Conservation (phyloP, 768 basidiomycete species). For the Russula lepida region DNA sequence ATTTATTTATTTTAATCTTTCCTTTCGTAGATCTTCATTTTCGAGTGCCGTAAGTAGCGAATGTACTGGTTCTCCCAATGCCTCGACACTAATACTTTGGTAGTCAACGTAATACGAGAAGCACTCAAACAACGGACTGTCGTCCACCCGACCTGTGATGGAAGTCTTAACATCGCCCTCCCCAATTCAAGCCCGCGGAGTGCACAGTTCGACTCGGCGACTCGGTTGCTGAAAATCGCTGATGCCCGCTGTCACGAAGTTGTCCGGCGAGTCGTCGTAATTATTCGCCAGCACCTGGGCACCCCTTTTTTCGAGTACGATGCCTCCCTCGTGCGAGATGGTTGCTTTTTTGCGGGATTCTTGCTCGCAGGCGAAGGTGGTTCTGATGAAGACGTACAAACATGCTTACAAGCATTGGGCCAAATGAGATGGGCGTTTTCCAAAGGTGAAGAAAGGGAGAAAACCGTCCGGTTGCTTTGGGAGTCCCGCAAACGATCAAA, state of each 20-base stretch:
- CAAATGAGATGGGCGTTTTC: constrained; percentile 80
- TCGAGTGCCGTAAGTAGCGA: constrained; percentile 69
- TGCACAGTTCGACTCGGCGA: constrained; percentile 26
- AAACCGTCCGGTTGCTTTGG: constrained; percentile 46
- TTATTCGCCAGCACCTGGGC: constrained; percentile 42
- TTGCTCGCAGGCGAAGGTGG: constrained; percentile 54
- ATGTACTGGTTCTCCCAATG: constrained; percentile 10
- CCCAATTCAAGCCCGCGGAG: constrained; percentile 21
- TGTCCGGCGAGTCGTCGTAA: constrained; percentile 39
- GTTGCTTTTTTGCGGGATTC: constrained; percentile 81
- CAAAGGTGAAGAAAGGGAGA: constrained; percentile 63
- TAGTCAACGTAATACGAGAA: constrained; percentile 83
- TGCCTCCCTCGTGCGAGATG: constrained; percentile 77
- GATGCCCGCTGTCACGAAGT: constrained; percentile 37
- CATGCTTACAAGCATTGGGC: constrained; percentile 65
- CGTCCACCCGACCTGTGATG: constrained; percentile 20
- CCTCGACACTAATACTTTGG: background rate
- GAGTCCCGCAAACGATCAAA: constrained; percentile 26
- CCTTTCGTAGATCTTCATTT: constrained; percentile 65
- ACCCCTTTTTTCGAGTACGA: constrained; percentile 73
- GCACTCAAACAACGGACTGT: constrained; percentile 57
- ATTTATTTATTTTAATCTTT: constrained; percentile 14
- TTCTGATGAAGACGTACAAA: constrained; percentile 41
- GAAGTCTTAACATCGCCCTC: constrained; percentile 15
- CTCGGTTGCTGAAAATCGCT: constrained; percentile 37